Percentiles rank a stretch among this genome's conserved stretches.
phyloP scores from a whole-genome alignment of 2,329 filamentous ascomycete genomes.

The Curvularia spicifera region DNA sequence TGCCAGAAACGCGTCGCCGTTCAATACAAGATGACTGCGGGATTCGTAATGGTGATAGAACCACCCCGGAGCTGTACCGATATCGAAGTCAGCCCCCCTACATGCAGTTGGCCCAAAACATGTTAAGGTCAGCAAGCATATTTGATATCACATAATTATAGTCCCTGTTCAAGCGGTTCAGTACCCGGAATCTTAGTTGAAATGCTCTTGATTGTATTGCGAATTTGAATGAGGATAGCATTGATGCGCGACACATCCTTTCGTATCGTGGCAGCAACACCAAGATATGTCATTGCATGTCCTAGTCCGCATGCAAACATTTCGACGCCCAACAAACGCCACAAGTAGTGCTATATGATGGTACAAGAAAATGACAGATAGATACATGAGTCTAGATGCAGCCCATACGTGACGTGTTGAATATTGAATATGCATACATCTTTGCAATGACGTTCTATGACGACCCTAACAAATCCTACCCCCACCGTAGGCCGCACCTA shows the following conservation, averaged over 20 bases:
- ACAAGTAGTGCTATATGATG: not conserved
- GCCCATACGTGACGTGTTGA: constrained; percentile 9
- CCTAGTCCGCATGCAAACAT: not conserved
- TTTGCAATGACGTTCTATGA: constrained; percentile 18
- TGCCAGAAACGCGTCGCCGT: not conserved
- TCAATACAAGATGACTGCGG: not conserved
- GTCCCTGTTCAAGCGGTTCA: not conserved
- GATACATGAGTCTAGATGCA: constrained; percentile 1
- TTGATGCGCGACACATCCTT: not conserved
- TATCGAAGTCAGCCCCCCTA: not conserved
- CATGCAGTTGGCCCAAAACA: not conserved
- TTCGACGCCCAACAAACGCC: not conserved
- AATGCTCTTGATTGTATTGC: no score
- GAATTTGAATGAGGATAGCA: not conserved
- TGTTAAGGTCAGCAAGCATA: not conserved
- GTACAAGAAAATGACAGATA: not conserved
- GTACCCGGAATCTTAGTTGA: not conserved
- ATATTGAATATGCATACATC: constrained; percentile 5
- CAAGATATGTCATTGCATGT: not conserved
- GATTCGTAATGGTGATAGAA: not conserved
- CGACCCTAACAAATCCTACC: constrained; percentile 12
- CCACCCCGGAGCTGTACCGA: not conserved
- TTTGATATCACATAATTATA: not conserved
- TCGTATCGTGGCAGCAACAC: not conserved
- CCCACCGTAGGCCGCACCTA: constrained; percentile 10